Evolutionary conservation across 2,329 filamentous ascomycete species (phyloP).

Genomic region (Apiospora phragmitis): DNA sequence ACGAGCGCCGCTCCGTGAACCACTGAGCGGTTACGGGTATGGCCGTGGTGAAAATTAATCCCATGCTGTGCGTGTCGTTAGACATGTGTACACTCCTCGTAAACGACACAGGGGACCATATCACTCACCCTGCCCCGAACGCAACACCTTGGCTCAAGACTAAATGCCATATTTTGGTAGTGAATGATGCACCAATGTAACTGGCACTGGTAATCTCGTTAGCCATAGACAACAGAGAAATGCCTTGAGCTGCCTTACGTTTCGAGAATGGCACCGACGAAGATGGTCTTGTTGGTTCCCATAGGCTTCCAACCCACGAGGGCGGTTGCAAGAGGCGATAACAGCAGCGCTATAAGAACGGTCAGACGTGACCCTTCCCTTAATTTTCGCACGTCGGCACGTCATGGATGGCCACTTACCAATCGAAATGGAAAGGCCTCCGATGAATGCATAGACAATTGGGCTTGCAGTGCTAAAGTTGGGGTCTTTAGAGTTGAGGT

Average conservation of each 20-base stretch:
- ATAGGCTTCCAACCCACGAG: constrained; percentile 52
- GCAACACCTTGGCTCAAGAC: constrained; percentile 73
- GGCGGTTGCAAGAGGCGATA: constrained; percentile 68
- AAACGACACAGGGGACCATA: background rate
- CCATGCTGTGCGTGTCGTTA: constrained; percentile 47
- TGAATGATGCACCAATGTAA: constrained; percentile 71
- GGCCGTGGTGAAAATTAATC: constrained; percentile 70
- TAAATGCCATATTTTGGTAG: constrained; percentile 70
- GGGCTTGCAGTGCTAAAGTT: constrained; percentile 63
- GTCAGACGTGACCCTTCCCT: constrained; percentile 17
- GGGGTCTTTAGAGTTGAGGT: constrained; percentile 48
- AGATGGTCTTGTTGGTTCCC: constrained; percentile 65
- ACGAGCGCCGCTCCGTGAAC: constrained; percentile 67
- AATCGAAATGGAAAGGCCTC: constrained; percentile 65
- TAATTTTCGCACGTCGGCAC: background rate
- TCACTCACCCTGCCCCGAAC: constrained; percentile 66
- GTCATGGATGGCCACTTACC: constrained; percentile 27
- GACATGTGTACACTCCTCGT: background rate
- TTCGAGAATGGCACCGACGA: constrained; percentile 65
- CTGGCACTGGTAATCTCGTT: constrained; percentile 40
- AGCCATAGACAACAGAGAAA: background rate
- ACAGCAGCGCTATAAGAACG: constrained; percentile 54
- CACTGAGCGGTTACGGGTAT: constrained; percentile 72
- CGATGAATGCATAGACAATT: constrained; percentile 76
- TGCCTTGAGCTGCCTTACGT: constrained; percentile 37